Evolutionary conservation across 2,329 filamentous ascomycete genomes (phyloP).

Genomic region (Beauveria bassiana): DNA sequence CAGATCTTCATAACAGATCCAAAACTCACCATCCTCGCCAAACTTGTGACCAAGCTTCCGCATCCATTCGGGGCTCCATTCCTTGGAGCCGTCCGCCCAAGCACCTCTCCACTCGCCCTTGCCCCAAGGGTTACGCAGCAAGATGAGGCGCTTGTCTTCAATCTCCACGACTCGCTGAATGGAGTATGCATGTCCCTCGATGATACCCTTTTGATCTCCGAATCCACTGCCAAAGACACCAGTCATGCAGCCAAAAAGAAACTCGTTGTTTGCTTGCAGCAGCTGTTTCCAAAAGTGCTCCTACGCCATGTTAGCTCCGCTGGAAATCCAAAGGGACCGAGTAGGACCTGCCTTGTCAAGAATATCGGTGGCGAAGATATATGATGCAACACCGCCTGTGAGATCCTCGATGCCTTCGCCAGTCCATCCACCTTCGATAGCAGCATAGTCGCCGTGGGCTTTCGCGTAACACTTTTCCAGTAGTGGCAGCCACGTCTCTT

Average conservation of each 20-base stretch:
- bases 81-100: constrained; percentile 73
- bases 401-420: constrained; percentile 54
- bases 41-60: constrained; percentile 64
- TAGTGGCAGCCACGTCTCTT: constrained; percentile 73
- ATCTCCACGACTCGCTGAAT: constrained; percentile 51
- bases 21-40: constrained; percentile 64
- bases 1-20: constrained; percentile 52
- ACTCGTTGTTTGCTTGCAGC: constrained; percentile 69
- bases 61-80: constrained; percentile 79
- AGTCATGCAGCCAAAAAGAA: constrained; percentile 57
- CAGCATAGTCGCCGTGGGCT: constrained; percentile 69
- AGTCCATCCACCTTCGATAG: constrained; percentile 65
- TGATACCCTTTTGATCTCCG: constrained; percentile 47
- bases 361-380: constrained; percentile 59
- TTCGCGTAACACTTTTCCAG: constrained; percentile 78
- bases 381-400: constrained; percentile 58
- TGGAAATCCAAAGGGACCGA: not conserved
- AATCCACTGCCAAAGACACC: constrained; percentile 34
- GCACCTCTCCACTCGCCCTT: constrained; percentile 72
- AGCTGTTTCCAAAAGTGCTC: constrained; percentile 67
- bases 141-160: constrained; percentile 53
- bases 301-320: constrained; percentile 1
- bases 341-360: constrained; percentile 53
- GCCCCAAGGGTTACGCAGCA: constrained; percentile 73
- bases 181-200: constrained; percentile 53